Evolutionary conservation across 202 grass and related monocot species (phyloP).

Genomic region (Dendrocalamus latiflorus): DNA sequence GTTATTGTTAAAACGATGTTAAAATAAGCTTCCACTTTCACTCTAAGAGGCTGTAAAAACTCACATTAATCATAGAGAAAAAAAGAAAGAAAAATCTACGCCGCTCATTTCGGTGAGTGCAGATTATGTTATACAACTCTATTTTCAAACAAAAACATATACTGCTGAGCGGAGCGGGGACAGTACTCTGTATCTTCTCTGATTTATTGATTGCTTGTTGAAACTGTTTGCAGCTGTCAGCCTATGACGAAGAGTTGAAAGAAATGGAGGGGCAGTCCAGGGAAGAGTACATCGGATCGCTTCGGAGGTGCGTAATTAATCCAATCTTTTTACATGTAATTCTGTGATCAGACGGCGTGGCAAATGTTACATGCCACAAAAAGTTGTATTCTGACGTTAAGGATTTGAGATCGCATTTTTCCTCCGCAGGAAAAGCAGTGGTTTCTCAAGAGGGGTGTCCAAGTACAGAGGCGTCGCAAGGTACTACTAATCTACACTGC

Average conservation of each 20-base stretch:
- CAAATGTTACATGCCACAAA: neutral
- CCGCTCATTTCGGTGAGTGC: too few relatives aligned
- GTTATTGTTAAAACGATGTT: too few relatives aligned
- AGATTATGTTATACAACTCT: too few relatives aligned
- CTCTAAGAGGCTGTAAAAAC: too few relatives aligned
- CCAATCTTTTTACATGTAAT: neutral
- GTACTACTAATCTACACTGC: conserved; percentile 8
- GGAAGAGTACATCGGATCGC: conserved; percentile 78
- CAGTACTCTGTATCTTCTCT: neutral
- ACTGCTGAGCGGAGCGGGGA: too few relatives aligned
- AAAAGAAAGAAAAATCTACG: too few relatives aligned
- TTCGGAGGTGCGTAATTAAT: conserved; percentile 48
- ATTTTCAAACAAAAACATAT: too few relatives aligned
- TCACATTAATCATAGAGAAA: too few relatives aligned
- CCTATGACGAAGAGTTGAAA: conserved; percentile 56
- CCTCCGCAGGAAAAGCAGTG: conserved; percentile 75
- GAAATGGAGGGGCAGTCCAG: conserved; percentile 69
- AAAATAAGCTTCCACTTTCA: too few relatives aligned
- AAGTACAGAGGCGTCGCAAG: conserved; percentile 91
- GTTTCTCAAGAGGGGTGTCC: conserved; percentile 83
- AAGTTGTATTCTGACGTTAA: neutral
- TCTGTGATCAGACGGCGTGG: neutral
- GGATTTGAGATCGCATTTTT: too few relatives aligned
- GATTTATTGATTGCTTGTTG: neutral
- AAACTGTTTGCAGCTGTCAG: conserved; percentile 34